These are phyloP conservation scores for Colletotrichum cuscutae DNA, from an alignment of 2,329 filamentous ascomycete species.

Conservation along the genomic window DNA sequence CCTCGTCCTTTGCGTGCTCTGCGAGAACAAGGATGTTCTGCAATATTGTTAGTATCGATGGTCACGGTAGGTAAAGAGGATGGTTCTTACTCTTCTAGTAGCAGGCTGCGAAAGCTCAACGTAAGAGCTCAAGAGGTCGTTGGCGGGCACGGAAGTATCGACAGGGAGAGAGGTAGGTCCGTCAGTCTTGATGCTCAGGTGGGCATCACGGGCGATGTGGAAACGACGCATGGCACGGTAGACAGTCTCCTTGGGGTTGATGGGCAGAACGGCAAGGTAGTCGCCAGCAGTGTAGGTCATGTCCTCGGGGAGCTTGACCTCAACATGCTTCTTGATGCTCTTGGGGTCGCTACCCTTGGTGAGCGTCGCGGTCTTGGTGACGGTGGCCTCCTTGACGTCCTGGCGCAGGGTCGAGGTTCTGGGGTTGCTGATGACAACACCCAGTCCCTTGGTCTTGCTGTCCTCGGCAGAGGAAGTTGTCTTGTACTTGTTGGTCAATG, in stretches of 20 bases:
- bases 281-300: slow-evolving; percentile 78
- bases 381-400: slow-evolving; percentile 68
- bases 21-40: slow-evolving; percentile 47
- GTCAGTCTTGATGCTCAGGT: slow-evolving; percentile 67
- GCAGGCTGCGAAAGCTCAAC: slow-evolving; percentile 79
- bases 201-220: slow-evolving; percentile 74
- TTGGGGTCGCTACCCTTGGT: slow-evolving; percentile 50
- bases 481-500: slow-evolving; percentile 61
- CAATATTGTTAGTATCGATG: slow-evolving; percentile 33
- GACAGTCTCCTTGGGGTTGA: slow-evolving; percentile 73
- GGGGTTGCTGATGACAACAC: slow-evolving; percentile 63
- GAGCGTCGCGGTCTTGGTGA: slow-evolving; percentile 63
- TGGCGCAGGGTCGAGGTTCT: slow-evolving; percentile 68
- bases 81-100: slow-evolving; percentile 68
- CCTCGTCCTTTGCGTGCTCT: slow-evolving; percentile 46
- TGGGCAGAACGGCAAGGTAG: slow-evolving; percentile 78
- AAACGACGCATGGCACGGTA: slow-evolving; percentile 75
- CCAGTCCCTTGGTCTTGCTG: slow-evolving; percentile 42
- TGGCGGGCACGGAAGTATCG: slow-evolving; percentile 66
- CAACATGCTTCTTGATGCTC: slow-evolving; percentile 73
- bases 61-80: not conserved
- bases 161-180: slow-evolving; percentile 65
- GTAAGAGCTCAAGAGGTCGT: slow-evolving; percentile 74
- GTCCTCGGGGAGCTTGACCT: slow-evolving; percentile 73
- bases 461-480: slow-evolving; percentile 42